Base-by-base conservation (phyloP, 768 basidiomycete species). In the Kwoniella bestiolae region DNA sequence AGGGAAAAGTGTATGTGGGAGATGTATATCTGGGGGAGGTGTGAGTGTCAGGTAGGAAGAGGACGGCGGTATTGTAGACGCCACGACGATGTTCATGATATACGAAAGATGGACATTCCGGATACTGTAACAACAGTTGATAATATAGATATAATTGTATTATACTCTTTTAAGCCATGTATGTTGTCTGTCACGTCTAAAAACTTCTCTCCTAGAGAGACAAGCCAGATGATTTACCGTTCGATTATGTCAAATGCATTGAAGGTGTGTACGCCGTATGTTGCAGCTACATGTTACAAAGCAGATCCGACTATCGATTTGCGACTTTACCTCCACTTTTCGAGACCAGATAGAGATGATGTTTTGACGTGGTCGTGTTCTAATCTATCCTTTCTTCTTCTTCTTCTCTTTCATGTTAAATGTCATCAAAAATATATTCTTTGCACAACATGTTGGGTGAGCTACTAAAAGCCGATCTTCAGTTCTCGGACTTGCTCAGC, bases 361-460 rank as follows among this genome's bases (percentile, higher is more conserved):
- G 7, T 51, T n/a, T 51, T 51, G 23, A 51, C 50, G 50, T 25
- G 25, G 14, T 29, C 7, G 32, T 29, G 16, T 34, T 34, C 23
- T 25, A 7, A 32, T 34, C 11, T 52, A 28, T 52, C 50, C 23
- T 25, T 52, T 52, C 29, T n/a, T 12, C 23, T 16, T 28, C 50
- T 18, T n/a, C 5, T 11, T 28, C n/a, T 52, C n/a, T 16, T 26
- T 4, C 9, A 14, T 31, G n/a, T 14, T 26, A 9, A 21, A 9
- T 9, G 46, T 9, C 23, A 52, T 52, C 16, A 5, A 26, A 52
- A 5, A 28, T n/a, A 26, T 52, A 52, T 31, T 11, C 12, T 26
- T 12, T 52, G 25, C 50, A 6, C 59, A 35, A 34, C 4, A 61
- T 61, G 60, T 31, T 61, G 38, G 44, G 60, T 61, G 46, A 61